Conservation (phyloP, 306 rosid genomes). For the Acacia crassicarpa region DNA sequence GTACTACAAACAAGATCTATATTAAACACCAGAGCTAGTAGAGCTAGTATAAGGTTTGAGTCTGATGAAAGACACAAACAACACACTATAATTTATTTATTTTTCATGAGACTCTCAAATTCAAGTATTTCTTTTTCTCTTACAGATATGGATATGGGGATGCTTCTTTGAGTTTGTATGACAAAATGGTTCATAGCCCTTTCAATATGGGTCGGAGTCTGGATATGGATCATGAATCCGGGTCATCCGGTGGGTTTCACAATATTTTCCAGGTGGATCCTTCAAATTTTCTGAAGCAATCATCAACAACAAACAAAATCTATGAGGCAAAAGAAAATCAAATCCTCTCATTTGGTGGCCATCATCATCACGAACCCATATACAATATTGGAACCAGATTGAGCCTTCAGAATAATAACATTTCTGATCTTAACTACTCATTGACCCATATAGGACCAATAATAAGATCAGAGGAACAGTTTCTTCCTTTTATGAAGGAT, state of each 20-base stretch:
- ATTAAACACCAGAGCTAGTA: no score
- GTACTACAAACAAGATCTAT: no score
- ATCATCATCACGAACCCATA: constrained; percentile 34
- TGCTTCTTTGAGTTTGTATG: constrained; percentile 47
- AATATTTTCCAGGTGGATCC: constrained; percentile 34
- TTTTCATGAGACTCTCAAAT: background rate
- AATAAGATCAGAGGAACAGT: constrained; percentile 17
- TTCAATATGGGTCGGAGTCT: constrained; percentile 22
- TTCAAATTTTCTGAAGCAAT: constrained; percentile 38
- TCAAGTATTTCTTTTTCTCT: constrained; percentile 4
- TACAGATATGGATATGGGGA: constrained; percentile 46
- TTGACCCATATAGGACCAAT: constrained; percentile 25
- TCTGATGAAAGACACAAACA: background rate
- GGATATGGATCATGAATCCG: constrained; percentile 27
- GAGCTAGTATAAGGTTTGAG: background rate
- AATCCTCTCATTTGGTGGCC: constrained; percentile 36
- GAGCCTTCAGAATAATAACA: background rate
- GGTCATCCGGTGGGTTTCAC: constrained; percentile 42
- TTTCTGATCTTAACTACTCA: constrained; percentile 11
- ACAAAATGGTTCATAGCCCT: constrained; percentile 39
- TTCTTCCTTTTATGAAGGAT: constrained; percentile 30
- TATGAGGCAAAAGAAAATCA: constrained; percentile 41
- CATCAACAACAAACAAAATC: constrained; percentile 33
- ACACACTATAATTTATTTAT: no score
- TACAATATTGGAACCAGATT: background rate